Percentiles rank a stretch among this genome's conserved stretches.
phyloP scores from a whole-genome alignment of 2,329 filamentous ascomycete species.

The Colletotrichum filicis region DNA sequence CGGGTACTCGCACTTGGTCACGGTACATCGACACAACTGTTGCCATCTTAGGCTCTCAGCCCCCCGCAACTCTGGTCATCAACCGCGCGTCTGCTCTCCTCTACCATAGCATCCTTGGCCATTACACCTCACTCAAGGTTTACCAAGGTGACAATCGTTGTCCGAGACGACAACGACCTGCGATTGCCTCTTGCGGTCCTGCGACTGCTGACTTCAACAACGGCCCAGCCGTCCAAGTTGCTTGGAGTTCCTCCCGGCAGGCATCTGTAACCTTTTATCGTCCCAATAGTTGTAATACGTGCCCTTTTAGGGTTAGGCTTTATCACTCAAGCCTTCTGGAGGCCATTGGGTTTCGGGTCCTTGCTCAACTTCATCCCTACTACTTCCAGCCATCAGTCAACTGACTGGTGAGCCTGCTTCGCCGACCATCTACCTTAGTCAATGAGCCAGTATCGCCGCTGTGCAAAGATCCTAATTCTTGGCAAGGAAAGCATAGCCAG shows the following conservation, averaged over 20 bases:
- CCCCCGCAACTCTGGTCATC: not conserved
- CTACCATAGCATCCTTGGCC: not conserved
- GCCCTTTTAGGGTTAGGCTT: not conserved
- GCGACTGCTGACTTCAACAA: slow-evolving; percentile 3
- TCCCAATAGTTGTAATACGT: slow-evolving; percentile 13
- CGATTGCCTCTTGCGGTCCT: not conserved
- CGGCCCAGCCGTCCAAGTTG: slow-evolving; percentile 14
- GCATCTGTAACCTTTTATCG: slow-evolving; percentile 20
- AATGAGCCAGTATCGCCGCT: not conserved
- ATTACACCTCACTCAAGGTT: not conserved
- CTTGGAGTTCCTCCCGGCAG: slow-evolving; percentile 10
- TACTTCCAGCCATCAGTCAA: not conserved
- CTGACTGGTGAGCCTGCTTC: not conserved
- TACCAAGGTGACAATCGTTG: not conserved
- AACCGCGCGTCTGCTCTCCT: not conserved
- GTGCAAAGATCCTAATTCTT: not conserved
- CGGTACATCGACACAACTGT: not conserved
- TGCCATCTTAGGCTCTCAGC: not conserved
- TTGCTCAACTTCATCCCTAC: slow-evolving; percentile 15
- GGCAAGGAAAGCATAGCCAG: not conserved
- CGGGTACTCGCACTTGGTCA: not conserved
- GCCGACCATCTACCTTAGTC: not conserved
- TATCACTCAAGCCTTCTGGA: slow-evolving; percentile 4
- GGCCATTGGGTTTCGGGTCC: slow-evolving; percentile 4
- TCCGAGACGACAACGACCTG: not conserved